Percentiles rank a stretch among this genome's conserved stretches.
These are phyloP conservation scores for Neonectria hederae DNA, from an alignment of 2,329 filamentous ascomycete genomes.

Conservation along the genomic window DNA sequence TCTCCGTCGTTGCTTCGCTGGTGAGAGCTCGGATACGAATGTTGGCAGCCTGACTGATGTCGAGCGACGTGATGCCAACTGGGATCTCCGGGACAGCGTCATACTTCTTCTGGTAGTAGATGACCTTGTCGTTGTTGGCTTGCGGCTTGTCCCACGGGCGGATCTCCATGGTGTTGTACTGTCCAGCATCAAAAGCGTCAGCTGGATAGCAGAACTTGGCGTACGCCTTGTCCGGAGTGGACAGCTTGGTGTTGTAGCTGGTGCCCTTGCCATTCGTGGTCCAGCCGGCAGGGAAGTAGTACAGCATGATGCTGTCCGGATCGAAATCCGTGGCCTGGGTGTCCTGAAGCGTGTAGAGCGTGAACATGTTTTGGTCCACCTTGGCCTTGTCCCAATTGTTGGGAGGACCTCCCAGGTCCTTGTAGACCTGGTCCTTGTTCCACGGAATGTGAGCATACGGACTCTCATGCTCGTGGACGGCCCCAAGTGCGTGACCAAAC, in stretches of 20 bases:
- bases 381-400: conserved; percentile 19
- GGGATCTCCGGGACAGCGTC: background rate
- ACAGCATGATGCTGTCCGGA: conserved; percentile 36
- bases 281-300: conserved; percentile 28
- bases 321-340: conserved; percentile 31
- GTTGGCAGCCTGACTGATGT: conserved; percentile 17
- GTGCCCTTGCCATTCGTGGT: conserved; percentile 23
- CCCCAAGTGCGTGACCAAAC: conserved; percentile 23
- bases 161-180: conserved; percentile 31
- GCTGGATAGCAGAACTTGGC: conserved; percentile 28
- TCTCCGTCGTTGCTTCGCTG: background rate
- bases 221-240: conserved; percentile 33
- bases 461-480: conserved; percentile 18
- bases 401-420: conserved; percentile 5
- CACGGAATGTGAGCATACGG: conserved; percentile 15
- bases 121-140: background rate
- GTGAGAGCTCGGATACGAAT: conserved; percentile 22
- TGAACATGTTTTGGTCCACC: conserved; percentile 21
- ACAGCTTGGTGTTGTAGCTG: conserved; percentile 30
- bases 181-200: conserved; percentile 6
- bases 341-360: background rate
- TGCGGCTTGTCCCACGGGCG: conserved; percentile 16
- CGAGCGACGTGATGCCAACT: conserved; percentile 18
- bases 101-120: conserved; percentile 7
- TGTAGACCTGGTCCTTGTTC: conserved; percentile 20